Evolutionary conservation across 805 yeast genomes (phyloP), one percentile per base, ranked within the genome.

Genomic region (Nadsonia fulvescens): DNA sequence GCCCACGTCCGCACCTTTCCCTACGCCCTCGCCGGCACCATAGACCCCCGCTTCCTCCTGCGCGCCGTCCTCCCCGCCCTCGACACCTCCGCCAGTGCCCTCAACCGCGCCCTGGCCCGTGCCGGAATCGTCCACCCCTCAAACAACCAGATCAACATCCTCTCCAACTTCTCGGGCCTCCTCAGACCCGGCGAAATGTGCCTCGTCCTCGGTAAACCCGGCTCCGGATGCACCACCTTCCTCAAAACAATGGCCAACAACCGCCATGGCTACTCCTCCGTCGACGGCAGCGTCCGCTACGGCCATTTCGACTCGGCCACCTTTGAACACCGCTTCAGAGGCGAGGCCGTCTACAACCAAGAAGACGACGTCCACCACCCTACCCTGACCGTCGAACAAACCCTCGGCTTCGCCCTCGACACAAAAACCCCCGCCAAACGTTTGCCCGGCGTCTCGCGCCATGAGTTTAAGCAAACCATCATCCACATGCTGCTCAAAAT

Each of bases 181-280:
- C 53, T 70, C 29, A 52, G 51, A 27, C 70, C 77, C 3, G 79
- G 81, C 25, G 71, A 70, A 33, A 51, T 73, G 24, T 61, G 74
- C 5, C 74, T 73, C 25, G 81, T 72, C 9, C 49, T 72, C 31
- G 82, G 82, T 27, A 61, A 76, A 48, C 81, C 81, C 1, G 81
- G 81, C 40, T 66, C 79, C n/a, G 81, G 82, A 36, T 72, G 81
- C 45, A 62, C 78, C 3, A 70, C 81, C 0, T 51, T 71, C 25
- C 52, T 72, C 38, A 70, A 70, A 22, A 28, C 22, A 12, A 28
- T 27, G 14, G 32, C 32, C 5, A 28, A 28, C 10, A 63, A 67
- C 28, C 66, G 75, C 5, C 63, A 65, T 40, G 78, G 78, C 33
- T 67, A 56, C 43, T 48, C 57, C 13, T 51, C 55, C 20, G 58